phyloP scores from a whole-genome alignment of 2,329 filamentous ascomycete genomes.

The Colletotrichum melonis region DNA sequence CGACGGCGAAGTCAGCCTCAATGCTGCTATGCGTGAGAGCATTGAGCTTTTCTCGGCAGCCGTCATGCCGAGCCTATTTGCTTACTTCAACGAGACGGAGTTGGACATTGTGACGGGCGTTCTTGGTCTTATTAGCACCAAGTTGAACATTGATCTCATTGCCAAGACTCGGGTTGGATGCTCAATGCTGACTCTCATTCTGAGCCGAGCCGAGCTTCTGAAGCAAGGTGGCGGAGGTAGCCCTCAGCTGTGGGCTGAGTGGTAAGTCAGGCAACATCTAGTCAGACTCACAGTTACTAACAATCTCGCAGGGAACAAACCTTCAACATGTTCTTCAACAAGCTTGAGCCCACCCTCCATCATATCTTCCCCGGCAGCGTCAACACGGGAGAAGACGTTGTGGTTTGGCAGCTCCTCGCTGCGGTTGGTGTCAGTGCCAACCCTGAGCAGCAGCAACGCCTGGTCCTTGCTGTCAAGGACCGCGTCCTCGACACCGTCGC shows the following conservation, averaged over 20 bases:
- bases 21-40: slow-evolving; percentile 85
- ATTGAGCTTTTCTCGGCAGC: slow-evolving; percentile 90
- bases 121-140: slow-evolving; percentile 84
- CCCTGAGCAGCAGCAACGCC: slow-evolving; percentile 92
- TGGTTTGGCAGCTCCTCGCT: slow-evolving; percentile 98
- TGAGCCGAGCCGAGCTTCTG: slow-evolving; percentile 92
- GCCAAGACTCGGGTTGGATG: slow-evolving; percentile 89
- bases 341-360: slow-evolving; percentile 83
- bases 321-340: slow-evolving; percentile 89
- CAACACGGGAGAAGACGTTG: slow-evolving; percentile 90
- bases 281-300: background rate
- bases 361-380: slow-evolving; percentile 93
- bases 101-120: slow-evolving; percentile 92
- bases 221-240: slow-evolving; percentile 81
- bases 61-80: slow-evolving; percentile 90
- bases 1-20: slow-evolving; percentile 77
- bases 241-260: slow-evolving; percentile 83
- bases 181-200: slow-evolving; percentile 90
- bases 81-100: slow-evolving; percentile 90
- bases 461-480: slow-evolving; percentile 97
- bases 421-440: slow-evolving; percentile 94
- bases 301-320: slow-evolving; percentile 70
- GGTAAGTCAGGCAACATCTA: slow-evolving; percentile 57
- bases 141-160: slow-evolving; percentile 85
- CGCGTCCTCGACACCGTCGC: slow-evolving; percentile 95